Percentiles rank a stretch among this genome's conserved stretches.
Conservation (phyloP, 768 basidiomycete species). For the Lentinula sp. region DNA sequence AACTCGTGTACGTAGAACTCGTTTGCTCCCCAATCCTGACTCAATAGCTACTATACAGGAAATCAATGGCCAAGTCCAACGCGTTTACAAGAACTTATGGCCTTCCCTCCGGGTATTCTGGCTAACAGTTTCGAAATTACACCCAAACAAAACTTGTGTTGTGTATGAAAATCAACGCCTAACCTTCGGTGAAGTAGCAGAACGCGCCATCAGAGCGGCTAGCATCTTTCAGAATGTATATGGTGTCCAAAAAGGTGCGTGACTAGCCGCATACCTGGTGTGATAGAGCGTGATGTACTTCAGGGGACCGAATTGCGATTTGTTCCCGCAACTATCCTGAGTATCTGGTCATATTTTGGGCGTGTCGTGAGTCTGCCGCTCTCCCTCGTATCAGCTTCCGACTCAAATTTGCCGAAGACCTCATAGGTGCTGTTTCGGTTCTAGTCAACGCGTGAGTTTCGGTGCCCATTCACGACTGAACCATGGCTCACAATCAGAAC, state of each 20-base stretch:
- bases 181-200: conserved; percentile 41
- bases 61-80: conserved; percentile 42
- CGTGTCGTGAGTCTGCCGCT: conserved; percentile 36
- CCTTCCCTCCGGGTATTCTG: conserved; percentile 49
- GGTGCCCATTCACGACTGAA: background rate
- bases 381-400: background rate
- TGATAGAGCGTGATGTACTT: background rate
- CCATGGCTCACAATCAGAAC: conserved; percentile 6
- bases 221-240: conserved; percentile 36
- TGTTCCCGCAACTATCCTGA: conserved; percentile 60
- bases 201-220: conserved; percentile 36
- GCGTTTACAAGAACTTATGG: conserved; percentile 54
- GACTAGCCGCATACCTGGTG: background rate
- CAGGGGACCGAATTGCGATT: conserved; percentile 57
- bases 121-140: conserved; percentile 35
- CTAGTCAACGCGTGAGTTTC: conserved; percentile 50
- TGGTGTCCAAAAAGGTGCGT: conserved; percentile 43
- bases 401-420: conserved; percentile 27
- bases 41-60: background rate
- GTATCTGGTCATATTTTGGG: conserved; percentile 56
- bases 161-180: conserved; percentile 47
- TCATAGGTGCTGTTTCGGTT: conserved; percentile 57
- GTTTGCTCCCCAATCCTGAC: background rate
- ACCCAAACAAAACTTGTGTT: conserved; percentile 41
- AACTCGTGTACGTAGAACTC: conserved; percentile 17